Percentiles rank a stretch among this genome's conserved stretches.
Evolutionary conservation across 371 early-diverging fungal genomes (phyloP).

Genomic region (Basidiobolus meristosporus): DNA sequence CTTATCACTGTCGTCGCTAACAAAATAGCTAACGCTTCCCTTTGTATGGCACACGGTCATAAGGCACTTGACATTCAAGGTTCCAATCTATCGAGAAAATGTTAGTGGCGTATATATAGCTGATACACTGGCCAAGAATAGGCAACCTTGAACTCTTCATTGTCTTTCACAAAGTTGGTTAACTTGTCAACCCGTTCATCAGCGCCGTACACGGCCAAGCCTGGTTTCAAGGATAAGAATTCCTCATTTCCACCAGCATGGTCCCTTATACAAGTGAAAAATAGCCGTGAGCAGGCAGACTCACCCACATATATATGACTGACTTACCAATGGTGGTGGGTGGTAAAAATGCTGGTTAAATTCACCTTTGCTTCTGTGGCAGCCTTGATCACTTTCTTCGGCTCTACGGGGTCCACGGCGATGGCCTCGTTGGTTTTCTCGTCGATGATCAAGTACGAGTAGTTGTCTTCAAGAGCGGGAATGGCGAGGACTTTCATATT

Average conservation of each 20-base stretch:
- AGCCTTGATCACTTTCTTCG: slow-evolving; percentile 20
- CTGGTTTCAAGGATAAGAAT: slow-evolving; percentile 33
- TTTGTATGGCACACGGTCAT: slow-evolving; percentile 80
- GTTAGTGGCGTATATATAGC: not conserved
- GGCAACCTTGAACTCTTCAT: slow-evolving; percentile 43
- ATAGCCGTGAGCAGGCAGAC: not conserved
- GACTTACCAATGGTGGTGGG: slow-evolving; percentile 50
- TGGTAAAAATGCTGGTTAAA: slow-evolving; percentile 31
- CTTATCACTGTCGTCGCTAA: slow-evolving; percentile 20
- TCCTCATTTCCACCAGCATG: slow-evolving; percentile 61
- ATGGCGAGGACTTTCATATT: slow-evolving; percentile 6
- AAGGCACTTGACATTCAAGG: slow-evolving; percentile 17
- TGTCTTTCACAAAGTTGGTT: slow-evolving; percentile 51
- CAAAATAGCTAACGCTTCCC: slow-evolving; percentile 72
- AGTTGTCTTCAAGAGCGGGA: slow-evolving; percentile 35
- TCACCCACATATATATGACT: not conserved
- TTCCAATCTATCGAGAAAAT: slow-evolving; percentile 3
- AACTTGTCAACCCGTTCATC: slow-evolving; percentile 75
- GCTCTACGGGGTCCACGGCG: slow-evolving; percentile 35
- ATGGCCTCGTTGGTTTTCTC: slow-evolving; percentile 21
- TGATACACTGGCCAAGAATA: not conserved
- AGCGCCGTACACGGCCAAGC: slow-evolving; percentile 63
- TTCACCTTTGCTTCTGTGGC: slow-evolving; percentile 6
- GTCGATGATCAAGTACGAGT: slow-evolving; percentile 59
- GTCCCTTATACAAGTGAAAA: slow-evolving; percentile 16